Conservation (phyloP, 1,284 basidiomycete species). For the Apiotrichum laibachii region DNA sequence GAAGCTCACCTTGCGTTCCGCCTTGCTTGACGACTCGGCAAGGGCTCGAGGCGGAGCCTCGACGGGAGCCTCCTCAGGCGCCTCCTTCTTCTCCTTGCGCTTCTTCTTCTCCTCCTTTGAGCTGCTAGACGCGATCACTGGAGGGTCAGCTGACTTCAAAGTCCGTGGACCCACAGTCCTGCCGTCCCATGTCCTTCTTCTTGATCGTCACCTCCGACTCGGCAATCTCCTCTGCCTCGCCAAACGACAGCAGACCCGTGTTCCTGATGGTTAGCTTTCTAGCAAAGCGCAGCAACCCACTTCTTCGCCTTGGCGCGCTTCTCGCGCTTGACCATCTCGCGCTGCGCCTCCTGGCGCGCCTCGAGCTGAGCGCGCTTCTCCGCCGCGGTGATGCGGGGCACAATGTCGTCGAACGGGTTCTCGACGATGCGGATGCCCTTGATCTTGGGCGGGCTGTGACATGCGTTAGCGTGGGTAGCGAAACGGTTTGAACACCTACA, state of each 20-base stretch:
- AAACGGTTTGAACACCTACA: conserved; percentile 57
- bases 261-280: conserved; percentile 59
- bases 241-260: conserved; percentile 82
- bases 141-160: not conserved
- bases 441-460: conserved; percentile 78
- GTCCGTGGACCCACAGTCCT: conserved; percentile 63
- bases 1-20: not conserved
- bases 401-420: conserved; percentile 91
- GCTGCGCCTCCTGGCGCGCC: conserved; percentile 70
- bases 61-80: conserved; percentile 1
- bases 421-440: conserved; percentile 77
- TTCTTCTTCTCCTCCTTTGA: conserved; percentile 7
- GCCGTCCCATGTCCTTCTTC: conserved; percentile 75
- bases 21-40: not conserved
- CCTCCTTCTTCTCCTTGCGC: conserved; percentile 33
- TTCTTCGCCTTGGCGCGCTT: conserved; percentile 75
- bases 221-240: conserved; percentile 68
- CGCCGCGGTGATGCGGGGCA: conserved; percentile 91
- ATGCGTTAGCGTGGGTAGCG: not conserved
- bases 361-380: conserved; percentile 78
- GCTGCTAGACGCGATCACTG: not conserved
- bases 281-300: conserved; percentile 51
- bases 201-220: conserved; percentile 56
- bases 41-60: not conserved
- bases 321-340: conserved; percentile 69